phyloP scores from a whole-genome alignment of 2,329 filamentous ascomycete genomes.

The Penicillium italicum region DNA sequence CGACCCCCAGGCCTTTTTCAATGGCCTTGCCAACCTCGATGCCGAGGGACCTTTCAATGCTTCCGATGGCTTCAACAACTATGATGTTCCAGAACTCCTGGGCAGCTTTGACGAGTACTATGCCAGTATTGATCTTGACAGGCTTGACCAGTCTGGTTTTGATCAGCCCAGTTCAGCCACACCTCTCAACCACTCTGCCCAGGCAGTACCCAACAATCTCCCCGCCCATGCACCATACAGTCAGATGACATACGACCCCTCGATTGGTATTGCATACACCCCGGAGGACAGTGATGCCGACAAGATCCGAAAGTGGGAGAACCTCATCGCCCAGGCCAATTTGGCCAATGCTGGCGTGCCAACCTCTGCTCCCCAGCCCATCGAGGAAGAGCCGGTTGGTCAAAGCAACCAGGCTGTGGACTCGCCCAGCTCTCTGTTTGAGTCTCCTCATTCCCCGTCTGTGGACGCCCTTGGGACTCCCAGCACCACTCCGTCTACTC shows the following conservation, averaged over 20 bases:
- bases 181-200: not conserved
- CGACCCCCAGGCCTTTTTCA: not conserved
- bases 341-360: not conserved
- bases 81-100: not conserved
- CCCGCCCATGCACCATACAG: not conserved
- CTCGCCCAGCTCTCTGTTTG: not conserved
- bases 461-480: not conserved
- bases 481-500: not conserved
- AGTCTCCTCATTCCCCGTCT: not conserved
- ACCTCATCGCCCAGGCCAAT: not conserved
- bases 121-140: not conserved
- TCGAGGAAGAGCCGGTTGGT: not conserved
- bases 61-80: not conserved
- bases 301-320: not conserved
- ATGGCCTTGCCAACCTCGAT: not conserved
- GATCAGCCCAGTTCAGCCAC: not conserved
- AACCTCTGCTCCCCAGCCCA: not conserved
- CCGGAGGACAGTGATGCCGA: not conserved
- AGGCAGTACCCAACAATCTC: not conserved
- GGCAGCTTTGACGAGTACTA: not conserved
- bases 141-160: not conserved
- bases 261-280: not conserved
- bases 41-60: not conserved
- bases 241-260: not conserved
- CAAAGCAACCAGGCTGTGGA: not conserved